Evolutionary conservation across 352 stramenopile species (phyloP).

Genomic region (Achlya hypogyna): DNA sequence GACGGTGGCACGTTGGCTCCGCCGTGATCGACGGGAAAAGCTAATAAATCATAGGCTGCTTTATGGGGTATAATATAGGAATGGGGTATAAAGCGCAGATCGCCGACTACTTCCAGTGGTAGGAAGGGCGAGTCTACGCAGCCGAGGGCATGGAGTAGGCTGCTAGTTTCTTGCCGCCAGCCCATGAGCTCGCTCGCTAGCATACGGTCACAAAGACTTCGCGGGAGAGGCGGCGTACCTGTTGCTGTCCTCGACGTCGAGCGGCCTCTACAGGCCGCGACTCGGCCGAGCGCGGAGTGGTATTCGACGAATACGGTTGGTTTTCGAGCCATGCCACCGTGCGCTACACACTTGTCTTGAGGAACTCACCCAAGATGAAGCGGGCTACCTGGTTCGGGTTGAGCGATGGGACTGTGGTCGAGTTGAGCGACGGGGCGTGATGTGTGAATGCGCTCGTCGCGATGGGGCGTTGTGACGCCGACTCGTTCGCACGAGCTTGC

Average conservation of each 20-base stretch:
- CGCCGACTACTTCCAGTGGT: conserved; percentile 6
- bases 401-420: background rate
- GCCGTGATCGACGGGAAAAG: no score
- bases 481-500: conserved; percentile 21
- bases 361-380: background rate
- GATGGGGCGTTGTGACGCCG: background rate
- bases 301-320: background rate
- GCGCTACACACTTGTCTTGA: background rate
- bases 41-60: background rate
- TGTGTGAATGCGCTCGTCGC: conserved; percentile 3
- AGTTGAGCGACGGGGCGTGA: background rate
- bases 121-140: background rate
- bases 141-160: background rate
- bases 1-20: no score
- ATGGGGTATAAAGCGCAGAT: background rate
- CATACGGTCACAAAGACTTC: background rate
- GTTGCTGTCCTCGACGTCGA: background rate
- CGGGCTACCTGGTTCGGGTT: background rate
- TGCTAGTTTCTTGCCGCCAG: background rate
- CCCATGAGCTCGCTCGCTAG: background rate
- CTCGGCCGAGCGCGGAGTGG: background rate
- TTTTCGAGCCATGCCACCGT: conserved; percentile 2
- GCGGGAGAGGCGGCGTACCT: background rate
- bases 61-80: conserved; percentile 4
- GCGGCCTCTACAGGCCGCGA: background rate